phyloP scores from a whole-genome alignment of 2,329 filamentous ascomycete species.

The Sordariomycetes sp. region DNA sequence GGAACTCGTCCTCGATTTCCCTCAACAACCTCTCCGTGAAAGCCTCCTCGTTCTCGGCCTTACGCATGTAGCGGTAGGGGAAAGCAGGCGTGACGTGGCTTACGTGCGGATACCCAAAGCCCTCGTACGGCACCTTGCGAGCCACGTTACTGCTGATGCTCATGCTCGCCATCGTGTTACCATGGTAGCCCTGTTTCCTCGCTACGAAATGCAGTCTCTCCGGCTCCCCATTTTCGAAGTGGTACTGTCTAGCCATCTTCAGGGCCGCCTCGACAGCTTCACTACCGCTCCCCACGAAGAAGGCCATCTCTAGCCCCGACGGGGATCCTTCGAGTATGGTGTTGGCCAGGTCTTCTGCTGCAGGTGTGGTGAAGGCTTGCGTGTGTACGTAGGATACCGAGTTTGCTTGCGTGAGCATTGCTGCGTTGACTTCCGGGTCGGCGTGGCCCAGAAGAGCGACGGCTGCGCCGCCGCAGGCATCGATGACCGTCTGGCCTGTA shows the following conservation, averaged over 20 bases:
- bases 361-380: constrained; percentile 12
- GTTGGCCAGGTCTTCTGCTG: constrained; percentile 17
- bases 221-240: constrained; percentile 25
- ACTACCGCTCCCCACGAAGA: constrained; percentile 13
- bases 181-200: constrained; percentile 36
- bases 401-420: constrained; percentile 44
- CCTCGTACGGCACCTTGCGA: constrained; percentile 16
- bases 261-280: constrained; percentile 35
- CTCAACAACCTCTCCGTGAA: constrained; percentile 29
- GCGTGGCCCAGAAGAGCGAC: constrained; percentile 57
- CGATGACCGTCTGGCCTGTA: constrained; percentile 21
- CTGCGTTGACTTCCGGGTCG: constrained; percentile 42
- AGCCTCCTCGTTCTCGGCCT: constrained; percentile 23
- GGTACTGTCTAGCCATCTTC: constrained; percentile 40
- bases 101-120: constrained; percentile 13
- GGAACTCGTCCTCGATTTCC: constrained; percentile 39
- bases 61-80: constrained; percentile 11
- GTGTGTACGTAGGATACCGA: constrained; percentile 19
- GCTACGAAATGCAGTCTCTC: constrained; percentile 31
- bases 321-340: constrained; percentile 13
- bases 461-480: constrained; percentile 31
- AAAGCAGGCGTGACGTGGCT: constrained; percentile 15
- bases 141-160: constrained; percentile 22
- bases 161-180: constrained; percentile 37
- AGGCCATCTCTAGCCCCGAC: constrained; percentile 12